These are phyloP conservation scores for Microbotryomycetes sp. DNA, from an alignment of 1,284 basidiomycete genomes.

Conservation along the genomic window DNA sequence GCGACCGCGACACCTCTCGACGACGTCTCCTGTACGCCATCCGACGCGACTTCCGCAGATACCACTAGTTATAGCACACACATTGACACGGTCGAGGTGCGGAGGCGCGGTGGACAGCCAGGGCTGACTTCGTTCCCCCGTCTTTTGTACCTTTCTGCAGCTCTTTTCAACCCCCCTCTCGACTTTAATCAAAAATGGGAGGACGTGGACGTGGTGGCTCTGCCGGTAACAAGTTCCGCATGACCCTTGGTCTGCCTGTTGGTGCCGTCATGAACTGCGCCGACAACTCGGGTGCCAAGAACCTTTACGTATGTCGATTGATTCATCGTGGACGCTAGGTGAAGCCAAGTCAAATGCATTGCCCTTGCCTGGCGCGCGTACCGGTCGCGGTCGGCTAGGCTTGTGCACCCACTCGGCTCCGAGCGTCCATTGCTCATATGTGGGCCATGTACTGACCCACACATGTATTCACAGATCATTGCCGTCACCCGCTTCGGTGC, in stretches of 20 bases:
- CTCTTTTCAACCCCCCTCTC: not conserved
- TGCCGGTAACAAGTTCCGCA: constrained; percentile 91
- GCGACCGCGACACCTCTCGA: too few species aligned
- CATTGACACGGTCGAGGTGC: too few species aligned
- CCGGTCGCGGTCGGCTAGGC: too few species aligned
- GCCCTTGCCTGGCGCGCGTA: too few species aligned
- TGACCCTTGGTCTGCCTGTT: constrained; percentile 85
- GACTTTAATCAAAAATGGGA: constrained; percentile 28
- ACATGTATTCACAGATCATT: constrained; percentile 55
- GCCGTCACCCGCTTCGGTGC: constrained; percentile 91
- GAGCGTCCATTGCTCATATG: too few species aligned
- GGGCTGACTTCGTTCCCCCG: constrained; percentile 2
- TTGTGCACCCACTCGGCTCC: too few species aligned
- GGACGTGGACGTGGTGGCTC: constrained; percentile 36
- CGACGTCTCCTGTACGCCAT: too few species aligned
- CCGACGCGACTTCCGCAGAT: too few species aligned
- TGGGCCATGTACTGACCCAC: not conserved
- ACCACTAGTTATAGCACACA: too few species aligned
- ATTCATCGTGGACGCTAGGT: too few species aligned
- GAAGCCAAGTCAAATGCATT: too few species aligned
- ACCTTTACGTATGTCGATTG: constrained; percentile 52
- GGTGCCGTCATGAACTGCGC: constrained; percentile 99
- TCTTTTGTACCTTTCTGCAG: not conserved
- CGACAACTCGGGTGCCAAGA: constrained; percentile 99
- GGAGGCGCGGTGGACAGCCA: too few species aligned